Percentiles rank a stretch among this genome's conserved stretches.
Evolutionary conservation across 1,139 yeast species (phyloP).

Genomic region (Sugiyamaella paludigena): DNA sequence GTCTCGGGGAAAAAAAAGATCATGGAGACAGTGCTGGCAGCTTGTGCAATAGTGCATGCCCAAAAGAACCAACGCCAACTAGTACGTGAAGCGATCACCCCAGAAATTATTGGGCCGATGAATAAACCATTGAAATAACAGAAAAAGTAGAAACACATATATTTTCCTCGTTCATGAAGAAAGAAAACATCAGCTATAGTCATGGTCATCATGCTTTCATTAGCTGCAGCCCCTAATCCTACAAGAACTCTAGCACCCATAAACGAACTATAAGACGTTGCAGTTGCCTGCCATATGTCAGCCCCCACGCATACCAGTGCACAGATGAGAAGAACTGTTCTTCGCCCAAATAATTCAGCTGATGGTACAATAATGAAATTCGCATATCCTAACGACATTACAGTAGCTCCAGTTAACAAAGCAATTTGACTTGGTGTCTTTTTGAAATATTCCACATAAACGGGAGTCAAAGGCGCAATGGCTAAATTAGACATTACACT

Average conservation of each 20-base stretch:
- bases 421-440: conserved; percentile 1
- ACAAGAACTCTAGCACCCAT: conserved; percentile 41
- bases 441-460: conserved; percentile 8
- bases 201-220: conserved; percentile 55
- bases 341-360: conserved; percentile 11
- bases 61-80: conserved; percentile 13
- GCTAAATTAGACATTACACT: conserved; percentile 8
- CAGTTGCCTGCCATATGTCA: conserved; percentile 14
- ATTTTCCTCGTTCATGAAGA: conserved; percentile 15
- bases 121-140: conserved; percentile 9
- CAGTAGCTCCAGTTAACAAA: conserved; percentile 1
- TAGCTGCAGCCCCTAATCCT: conserved; percentile 36
- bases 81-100: conserved; percentile 6
- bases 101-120: conserved; percentile 10
- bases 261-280: conserved; percentile 31
- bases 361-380: conserved; percentile 10
- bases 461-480: conserved; percentile 11
- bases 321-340: conserved; percentile 3
- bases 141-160: conserved; percentile 12
- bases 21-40: conserved; percentile 2
- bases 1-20: conserved; percentile 16
- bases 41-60: conserved; percentile 14
- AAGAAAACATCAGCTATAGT: conserved; percentile 12
- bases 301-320: conserved; percentile 1
- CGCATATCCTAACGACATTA: conserved; percentile 1